These are phyloP conservation scores for Cymodocea nodosa DNA, from an alignment of 116 monocot species.

Conservation along the genomic window DNA sequence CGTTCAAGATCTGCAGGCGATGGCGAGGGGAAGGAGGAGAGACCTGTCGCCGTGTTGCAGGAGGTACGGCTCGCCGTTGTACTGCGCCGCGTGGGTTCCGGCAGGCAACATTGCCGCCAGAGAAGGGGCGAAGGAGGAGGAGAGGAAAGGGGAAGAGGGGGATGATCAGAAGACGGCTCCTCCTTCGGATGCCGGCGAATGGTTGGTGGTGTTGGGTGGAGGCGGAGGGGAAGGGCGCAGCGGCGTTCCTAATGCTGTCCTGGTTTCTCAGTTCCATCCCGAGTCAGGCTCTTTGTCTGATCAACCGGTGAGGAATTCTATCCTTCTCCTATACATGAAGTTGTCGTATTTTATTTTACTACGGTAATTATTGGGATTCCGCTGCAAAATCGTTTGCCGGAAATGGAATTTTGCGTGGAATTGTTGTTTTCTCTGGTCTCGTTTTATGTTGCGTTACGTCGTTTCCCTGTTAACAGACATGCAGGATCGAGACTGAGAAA, in stretches of 20 bases:
- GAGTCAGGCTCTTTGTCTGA: conserved; percentile 35
- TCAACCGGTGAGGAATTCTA: conserved; percentile 35
- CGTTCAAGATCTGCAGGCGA: not conserved
- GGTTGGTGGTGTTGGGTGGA: conserved; percentile 48
- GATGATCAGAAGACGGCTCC: not conserved
- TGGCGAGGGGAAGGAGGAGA: conserved; percentile 6
- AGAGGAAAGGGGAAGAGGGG: conserved; percentile 38
- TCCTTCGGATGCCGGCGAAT: conserved; percentile 3
- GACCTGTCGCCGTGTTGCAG: conserved; percentile 19
- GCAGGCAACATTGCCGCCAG: conserved; percentile 17
- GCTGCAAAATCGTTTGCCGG: no score
- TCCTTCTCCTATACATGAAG: not conserved
- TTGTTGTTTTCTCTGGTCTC: not conserved
- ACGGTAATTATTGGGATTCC: not conserved
- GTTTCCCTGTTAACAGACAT: conserved; percentile 20
- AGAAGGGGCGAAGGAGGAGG: conserved; percentile 2
- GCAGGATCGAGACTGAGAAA: conserved; percentile 36
- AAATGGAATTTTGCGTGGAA: not conserved
- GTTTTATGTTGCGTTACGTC: not conserved
- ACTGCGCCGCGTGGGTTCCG: conserved; percentile 59
- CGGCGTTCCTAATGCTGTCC: conserved; percentile 68
- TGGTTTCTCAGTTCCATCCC: conserved; percentile 45
- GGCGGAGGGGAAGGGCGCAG: conserved; percentile 82
- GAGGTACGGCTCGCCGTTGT: conserved; percentile 73
- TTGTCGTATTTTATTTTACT: not conserved